Percentiles rank a stretch among this genome's conserved stretches.
Conservation (phyloP, 352 stramenopile species). For the Phytopythium vexans region DNA sequence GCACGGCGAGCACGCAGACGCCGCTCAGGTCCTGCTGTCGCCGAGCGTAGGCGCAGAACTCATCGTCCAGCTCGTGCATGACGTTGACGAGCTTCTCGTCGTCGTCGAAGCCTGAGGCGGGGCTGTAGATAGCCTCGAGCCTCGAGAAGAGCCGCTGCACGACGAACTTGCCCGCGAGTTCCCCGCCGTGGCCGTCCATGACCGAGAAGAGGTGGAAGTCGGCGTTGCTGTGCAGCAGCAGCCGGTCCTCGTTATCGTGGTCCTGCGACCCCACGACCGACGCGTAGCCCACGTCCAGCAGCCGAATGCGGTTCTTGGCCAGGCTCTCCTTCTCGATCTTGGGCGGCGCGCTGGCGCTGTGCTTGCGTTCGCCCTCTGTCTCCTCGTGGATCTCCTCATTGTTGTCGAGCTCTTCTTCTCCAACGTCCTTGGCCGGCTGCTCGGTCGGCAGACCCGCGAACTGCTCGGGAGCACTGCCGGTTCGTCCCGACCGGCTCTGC, state of each 20-base stretch:
- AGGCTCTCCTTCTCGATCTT: conserved; percentile 4
- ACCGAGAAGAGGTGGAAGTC: conserved; percentile 66
- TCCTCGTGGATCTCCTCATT: conserved; percentile 18
- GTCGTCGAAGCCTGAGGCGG: conserved; percentile 24
- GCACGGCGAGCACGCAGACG: conserved; percentile 55
- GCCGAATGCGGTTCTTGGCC: conserved; percentile 26
- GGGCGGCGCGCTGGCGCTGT: conserved; percentile 1
- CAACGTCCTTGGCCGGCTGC: no score
- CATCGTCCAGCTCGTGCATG: conserved; percentile 45
- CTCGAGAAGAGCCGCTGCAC: conserved; percentile 40
- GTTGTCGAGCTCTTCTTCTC: not conserved
- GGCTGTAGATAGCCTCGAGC: conserved; percentile 40
- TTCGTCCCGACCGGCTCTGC: not conserved
- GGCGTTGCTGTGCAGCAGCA: conserved; percentile 43
- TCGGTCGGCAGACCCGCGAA: not conserved
- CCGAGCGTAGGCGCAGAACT: conserved; percentile 35
- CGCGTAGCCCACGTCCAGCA: conserved; percentile 35
- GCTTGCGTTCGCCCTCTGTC: conserved; percentile 1
- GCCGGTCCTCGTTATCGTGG: conserved; percentile 69
- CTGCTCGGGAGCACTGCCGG: not conserved
- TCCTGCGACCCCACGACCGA: conserved; percentile 48
- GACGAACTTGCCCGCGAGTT: conserved; percentile 53
- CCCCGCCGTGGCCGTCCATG: conserved; percentile 73
- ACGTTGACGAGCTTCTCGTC: conserved; percentile 26
- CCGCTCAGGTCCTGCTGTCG: conserved; percentile 52